phyloP scores from a whole-genome alignment of 176 grass and related monocot species.

The Triticum aestivum region DNA sequence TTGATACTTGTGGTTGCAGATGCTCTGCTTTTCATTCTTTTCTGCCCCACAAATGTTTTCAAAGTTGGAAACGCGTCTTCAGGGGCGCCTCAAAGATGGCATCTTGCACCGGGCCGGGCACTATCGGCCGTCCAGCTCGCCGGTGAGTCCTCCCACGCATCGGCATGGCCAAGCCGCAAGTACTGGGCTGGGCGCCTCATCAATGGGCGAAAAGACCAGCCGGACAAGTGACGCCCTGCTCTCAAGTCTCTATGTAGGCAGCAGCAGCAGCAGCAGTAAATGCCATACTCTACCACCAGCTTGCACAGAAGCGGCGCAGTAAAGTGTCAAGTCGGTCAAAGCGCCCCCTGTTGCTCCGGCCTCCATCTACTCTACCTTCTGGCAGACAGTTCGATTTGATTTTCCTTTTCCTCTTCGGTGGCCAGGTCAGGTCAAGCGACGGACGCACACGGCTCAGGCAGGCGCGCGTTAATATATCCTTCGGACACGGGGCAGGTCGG shows the following conservation, averaged over 20 bases:
- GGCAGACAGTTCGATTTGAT: background rate
- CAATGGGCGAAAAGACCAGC: conserved; percentile 3
- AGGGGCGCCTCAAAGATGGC: background rate
- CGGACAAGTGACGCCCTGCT: conserved; percentile 26
- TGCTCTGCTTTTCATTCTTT: too few species aligned
- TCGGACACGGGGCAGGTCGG: background rate
- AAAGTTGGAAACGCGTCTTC: too few species aligned
- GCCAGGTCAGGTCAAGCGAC: background rate
- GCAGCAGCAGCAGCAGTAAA: background rate
- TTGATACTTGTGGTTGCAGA: too few species aligned
- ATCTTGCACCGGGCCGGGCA: background rate
- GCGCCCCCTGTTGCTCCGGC: background rate
- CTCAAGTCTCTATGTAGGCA: conserved; percentile 35
- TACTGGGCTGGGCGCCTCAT: background rate
- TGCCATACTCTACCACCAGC: background rate
- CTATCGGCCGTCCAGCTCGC: background rate
- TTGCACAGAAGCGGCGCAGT: background rate
- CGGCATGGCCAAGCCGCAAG: background rate
- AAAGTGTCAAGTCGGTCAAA: conserved; percentile 28
- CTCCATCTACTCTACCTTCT: background rate
- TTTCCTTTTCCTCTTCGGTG: background rate
- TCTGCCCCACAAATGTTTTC: too few species aligned
- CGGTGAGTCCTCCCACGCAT: background rate
- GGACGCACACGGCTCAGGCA: background rate
- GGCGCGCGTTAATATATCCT: background rate